Conservation (phyloP, 192 early-diverging fungal genomes). For the Linnemannia zychae region DNA sequence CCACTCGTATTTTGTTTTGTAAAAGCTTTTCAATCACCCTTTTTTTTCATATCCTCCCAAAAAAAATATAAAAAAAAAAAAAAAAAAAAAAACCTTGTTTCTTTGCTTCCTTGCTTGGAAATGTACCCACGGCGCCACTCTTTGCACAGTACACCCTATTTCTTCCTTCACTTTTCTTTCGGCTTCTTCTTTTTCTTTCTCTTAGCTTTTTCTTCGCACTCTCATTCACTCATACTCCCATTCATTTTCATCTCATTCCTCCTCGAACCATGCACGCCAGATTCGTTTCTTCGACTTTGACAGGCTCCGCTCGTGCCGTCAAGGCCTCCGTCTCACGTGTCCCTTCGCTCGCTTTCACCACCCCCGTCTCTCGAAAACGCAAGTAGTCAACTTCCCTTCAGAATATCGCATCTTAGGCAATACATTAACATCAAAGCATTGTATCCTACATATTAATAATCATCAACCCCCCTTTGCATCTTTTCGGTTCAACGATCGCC, state of each 20-base stretch:
- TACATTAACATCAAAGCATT: neutral
- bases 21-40: too few species aligned
- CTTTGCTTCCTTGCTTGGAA: neutral
- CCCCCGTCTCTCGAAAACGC: constrained; percentile 34
- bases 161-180: constrained; percentile 4
- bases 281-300: constrained; percentile 37
- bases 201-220: neutral
- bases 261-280: constrained; percentile 33
- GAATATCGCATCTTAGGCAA: too few species aligned
- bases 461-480: neutral
- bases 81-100: neutral
- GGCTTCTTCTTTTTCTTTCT: neutral
- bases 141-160: constrained; percentile 3
- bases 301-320: constrained; percentile 39
- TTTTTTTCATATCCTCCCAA: too few species aligned
- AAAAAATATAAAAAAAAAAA: too few species aligned
- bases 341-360: constrained; percentile 30
- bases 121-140: neutral
- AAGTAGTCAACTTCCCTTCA: neutral
- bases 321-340: constrained; percentile 13
- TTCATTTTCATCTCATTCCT: neutral
- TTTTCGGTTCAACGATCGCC: neutral
- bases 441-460: neutral
- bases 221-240: neutral
- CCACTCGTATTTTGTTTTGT: too few species aligned